Base-by-base conservation (phyloP, 2,329 filamentous ascomycete species). In the Didymella sp. region DNA sequence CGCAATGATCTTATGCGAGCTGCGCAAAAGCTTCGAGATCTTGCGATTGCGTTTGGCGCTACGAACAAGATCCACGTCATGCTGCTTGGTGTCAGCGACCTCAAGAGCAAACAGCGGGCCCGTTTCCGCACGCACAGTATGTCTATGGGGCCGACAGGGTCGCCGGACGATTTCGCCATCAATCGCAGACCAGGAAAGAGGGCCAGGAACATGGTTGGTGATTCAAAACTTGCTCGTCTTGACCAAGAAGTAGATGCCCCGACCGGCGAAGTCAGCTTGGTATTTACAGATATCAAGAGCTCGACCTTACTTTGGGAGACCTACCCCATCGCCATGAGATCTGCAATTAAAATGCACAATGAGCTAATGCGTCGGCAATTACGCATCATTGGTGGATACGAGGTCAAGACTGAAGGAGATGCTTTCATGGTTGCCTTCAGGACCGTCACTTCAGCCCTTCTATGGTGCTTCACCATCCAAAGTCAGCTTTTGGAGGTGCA, bases 371-470 rank as follows among this genome's bases (percentile, higher is more conserved):
- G 95, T 64, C 86, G 95, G 53, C 94, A 98, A 73, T 81, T 99
- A 66, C 88, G 95, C 47, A 89, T 93, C 61, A 96, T 97, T 67
- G 95, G 95, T 71, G 95, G 95, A 1, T 99, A 97, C 72, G 95
- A 99, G 78, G 95, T 99, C 76, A 99, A 99, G 83, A 99, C 95
- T 17, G 95, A 99, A 91, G 95, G 95, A 66, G 95, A 99, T 78
- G 95, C 95, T 8, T 99, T 99, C 72, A 98, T 99, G 93, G 95
- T 99, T 28, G 96, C 94, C 9, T 99, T 99, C 77, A 91, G 93
- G 1, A 98, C 95, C 0, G 92, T 95, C 2, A 98, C 95, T 1
- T 95, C 93, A 8, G 95, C 95, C 5, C 80, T 99, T 45, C 83
- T 99, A 7, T 99, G 95, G 95, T 96, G 90, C 68, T 99, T 99